phyloP scores from a whole-genome alignment of 2,329 filamentous ascomycete genomes.

The Colletotrichum tofieldiae region DNA sequence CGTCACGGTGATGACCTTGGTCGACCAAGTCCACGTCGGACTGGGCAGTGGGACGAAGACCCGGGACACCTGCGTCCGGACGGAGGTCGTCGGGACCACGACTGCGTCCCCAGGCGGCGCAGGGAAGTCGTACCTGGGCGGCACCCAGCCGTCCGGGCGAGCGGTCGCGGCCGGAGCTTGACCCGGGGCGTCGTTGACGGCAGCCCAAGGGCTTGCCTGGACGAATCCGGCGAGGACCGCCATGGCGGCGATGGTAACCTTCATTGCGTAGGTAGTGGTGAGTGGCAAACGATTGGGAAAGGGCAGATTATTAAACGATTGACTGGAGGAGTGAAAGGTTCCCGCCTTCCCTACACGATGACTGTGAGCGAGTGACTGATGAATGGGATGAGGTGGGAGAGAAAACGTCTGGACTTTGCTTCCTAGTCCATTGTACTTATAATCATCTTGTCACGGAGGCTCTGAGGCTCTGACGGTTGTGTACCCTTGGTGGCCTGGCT shows the following conservation, averaged over 20 bases:
- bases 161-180: not conserved
- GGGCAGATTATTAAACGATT: constrained; percentile 21
- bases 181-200: not conserved
- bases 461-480: not conserved
- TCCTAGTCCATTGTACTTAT: constrained; percentile 26
- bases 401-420: not conserved
- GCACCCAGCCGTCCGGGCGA: constrained; percentile 1
- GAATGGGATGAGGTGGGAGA: constrained; percentile 28
- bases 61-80: not conserved
- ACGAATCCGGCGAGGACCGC: constrained; percentile 37
- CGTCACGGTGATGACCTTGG: not conserved
- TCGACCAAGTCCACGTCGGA: not conserved
- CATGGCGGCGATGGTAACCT: constrained; percentile 24
- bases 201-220: constrained; percentile 7
- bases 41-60: not conserved
- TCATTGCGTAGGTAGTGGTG: constrained; percentile 28
- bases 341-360: constrained; percentile 31
- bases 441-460: not conserved
- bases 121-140: constrained; percentile 20
- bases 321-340: constrained; percentile 37
- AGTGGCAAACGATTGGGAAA: constrained; percentile 17
- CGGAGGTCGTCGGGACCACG: constrained; percentile 1
- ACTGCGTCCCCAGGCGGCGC: constrained; percentile 10
- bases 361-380: constrained; percentile 40
- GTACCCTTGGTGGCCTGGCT: not conserved